Evolutionary conservation across 2,329 filamentous ascomycete species (phyloP).

Genomic region (Aureobasidium sp.): DNA sequence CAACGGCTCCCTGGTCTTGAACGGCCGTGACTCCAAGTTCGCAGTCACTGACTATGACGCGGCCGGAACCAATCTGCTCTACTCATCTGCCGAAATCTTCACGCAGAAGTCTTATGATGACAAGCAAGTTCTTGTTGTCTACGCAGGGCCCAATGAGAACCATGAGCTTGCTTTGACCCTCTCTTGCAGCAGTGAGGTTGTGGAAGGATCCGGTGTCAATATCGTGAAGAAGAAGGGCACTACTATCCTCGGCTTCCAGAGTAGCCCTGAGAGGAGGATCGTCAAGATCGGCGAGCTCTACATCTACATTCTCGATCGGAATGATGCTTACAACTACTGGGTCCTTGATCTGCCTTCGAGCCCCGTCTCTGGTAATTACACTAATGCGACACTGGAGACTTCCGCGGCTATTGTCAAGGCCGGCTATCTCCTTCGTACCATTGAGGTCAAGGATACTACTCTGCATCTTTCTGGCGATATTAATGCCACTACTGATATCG

Average conservation of each 20-base stretch:
- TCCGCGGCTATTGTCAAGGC: constrained; percentile 53
- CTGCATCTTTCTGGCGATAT: constrained; percentile 64
- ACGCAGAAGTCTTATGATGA: constrained; percentile 53
- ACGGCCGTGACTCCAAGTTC: constrained; percentile 58
- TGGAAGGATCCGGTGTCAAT: constrained; percentile 37
- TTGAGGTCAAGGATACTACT: constrained; percentile 47
- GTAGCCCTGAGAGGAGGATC: constrained; percentile 47
- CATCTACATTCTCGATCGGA: constrained; percentile 47
- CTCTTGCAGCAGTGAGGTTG: constrained; percentile 30
- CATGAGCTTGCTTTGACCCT: constrained; percentile 53
- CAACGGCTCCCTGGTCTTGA: constrained; percentile 49
- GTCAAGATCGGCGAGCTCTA: constrained; percentile 45
- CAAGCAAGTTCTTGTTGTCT: constrained; percentile 46
- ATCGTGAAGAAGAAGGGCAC: constrained; percentile 34
- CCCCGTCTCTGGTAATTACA: constrained; percentile 26
- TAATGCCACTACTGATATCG: constrained; percentile 60
- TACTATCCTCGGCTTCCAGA: constrained; percentile 50
- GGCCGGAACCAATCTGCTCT: constrained; percentile 45
- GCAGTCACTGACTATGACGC: constrained; percentile 54
- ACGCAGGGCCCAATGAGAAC: constrained; percentile 54
- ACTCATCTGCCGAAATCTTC: constrained; percentile 51
- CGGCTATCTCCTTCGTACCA: constrained; percentile 58
- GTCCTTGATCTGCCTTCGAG: constrained; percentile 48
- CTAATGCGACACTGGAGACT: constrained; percentile 29
- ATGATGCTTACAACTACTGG: constrained; percentile 64